Conservation (phyloP, 164 flowering plant genomes). For the Macadamia tetraphylla region DNA sequence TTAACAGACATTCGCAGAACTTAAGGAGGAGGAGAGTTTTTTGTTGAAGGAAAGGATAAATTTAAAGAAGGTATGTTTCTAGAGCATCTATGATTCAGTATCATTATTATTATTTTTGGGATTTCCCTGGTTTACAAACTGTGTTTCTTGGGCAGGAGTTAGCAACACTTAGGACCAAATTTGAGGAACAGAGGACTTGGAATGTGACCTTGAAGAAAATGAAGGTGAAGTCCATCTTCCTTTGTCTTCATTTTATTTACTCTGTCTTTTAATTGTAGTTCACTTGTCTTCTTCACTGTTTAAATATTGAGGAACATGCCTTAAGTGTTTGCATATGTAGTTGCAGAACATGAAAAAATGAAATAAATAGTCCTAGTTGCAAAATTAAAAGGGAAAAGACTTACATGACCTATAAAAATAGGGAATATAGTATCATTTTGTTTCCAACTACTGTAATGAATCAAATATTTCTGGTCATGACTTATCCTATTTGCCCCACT, state of each 20-base stretch:
- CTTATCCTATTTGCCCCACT: too few relatives aligned
- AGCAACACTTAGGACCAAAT: conserved; percentile 22
- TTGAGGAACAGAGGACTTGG: conserved; percentile 26
- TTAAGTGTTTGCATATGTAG: too few relatives aligned
- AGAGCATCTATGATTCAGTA: not conserved
- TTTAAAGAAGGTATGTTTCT: conserved; percentile 37
- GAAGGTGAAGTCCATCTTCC: conserved; percentile 31
- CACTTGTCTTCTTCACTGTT: not conserved
- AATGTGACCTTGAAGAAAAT: conserved; percentile 49
- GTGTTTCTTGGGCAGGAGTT: conserved; percentile 28
- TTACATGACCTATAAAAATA: not conserved
- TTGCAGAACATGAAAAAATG: too few relatives aligned
- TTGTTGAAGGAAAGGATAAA: conserved; percentile 39
- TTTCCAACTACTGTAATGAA: too few relatives aligned
- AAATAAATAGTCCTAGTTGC: too few relatives aligned
- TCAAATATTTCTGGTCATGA: too few relatives aligned
- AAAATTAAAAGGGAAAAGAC: too few relatives aligned
- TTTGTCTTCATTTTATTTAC: not conserved
- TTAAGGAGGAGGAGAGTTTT: conserved; percentile 45
- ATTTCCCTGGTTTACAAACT: not conserved
- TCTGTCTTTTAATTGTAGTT: too few relatives aligned
- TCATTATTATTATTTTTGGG: not conserved
- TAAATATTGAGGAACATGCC: too few relatives aligned
- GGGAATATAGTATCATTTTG: too few relatives aligned
- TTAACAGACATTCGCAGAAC: conserved; percentile 46